These are phyloP conservation scores for Penicillium canescens DNA, from an alignment of 495 filamentous ascomycete species.

Conservation along the genomic window DNA sequence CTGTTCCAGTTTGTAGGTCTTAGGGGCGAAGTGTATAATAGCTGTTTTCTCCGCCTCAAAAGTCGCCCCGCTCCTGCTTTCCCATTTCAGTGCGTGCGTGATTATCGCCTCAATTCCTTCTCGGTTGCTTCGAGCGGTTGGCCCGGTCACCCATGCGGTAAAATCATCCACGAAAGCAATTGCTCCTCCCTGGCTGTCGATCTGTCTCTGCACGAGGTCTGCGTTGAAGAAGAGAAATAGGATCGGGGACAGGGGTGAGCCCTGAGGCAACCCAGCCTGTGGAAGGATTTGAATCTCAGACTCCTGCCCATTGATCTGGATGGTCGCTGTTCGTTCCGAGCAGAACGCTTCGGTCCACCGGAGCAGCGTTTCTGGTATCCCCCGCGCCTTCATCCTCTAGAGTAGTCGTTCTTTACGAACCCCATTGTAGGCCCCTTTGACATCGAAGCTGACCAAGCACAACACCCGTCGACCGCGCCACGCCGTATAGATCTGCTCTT, in stretches of 20 bases:
- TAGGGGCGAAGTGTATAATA: slow-evolving; percentile 5
- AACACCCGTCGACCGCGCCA: slow-evolving; percentile 20
- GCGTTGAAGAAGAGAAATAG: slow-evolving; percentile 33
- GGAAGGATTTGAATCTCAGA: slow-evolving; percentile 12
- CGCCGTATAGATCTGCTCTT: slow-evolving; percentile 29
- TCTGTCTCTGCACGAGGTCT: slow-evolving; percentile 18
- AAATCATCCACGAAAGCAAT: slow-evolving; percentile 18
- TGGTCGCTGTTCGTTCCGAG: slow-evolving; percentile 14
- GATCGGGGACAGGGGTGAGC: slow-evolving; percentile 34
- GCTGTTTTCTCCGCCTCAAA: background rate
- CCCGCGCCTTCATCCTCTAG: slow-evolving; percentile 30
- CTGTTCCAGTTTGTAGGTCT: slow-evolving; percentile 6
- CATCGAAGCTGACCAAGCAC: slow-evolving; percentile 41
- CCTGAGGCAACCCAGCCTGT: slow-evolving; percentile 28
- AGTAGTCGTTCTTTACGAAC: slow-evolving; percentile 34
- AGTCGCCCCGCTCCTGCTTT: background rate
- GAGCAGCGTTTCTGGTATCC: slow-evolving; percentile 28
- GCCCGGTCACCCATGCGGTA: slow-evolving; percentile 8
- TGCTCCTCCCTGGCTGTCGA: slow-evolving; percentile 13
- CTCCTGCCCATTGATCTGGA: slow-evolving; percentile 6
- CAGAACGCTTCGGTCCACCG: slow-evolving; percentile 35
- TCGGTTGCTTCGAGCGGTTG: slow-evolving; percentile 11
- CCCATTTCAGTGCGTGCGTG: too few relatives aligned
- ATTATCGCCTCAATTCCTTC: too few relatives aligned
- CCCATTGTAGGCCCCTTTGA: slow-evolving; percentile 44